Evolutionary conservation across 257 asterid species (phyloP).

Genomic region (Solanum megistacrolobum): DNA sequence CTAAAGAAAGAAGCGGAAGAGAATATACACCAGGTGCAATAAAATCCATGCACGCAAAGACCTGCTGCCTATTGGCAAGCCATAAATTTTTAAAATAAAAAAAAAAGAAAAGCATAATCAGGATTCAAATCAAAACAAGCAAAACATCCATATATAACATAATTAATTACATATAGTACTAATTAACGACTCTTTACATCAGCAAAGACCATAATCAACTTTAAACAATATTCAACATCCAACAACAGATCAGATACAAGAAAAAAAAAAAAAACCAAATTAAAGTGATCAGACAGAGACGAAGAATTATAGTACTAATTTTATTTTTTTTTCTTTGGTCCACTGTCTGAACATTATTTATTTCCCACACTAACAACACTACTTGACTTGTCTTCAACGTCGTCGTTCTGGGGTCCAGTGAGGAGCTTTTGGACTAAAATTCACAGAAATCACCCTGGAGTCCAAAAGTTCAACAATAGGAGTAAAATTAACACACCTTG

Average conservation of each 20-base stretch:
- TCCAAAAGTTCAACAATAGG: constrained; percentile 66
- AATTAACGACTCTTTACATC: neutral
- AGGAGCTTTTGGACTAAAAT: constrained; percentile 60
- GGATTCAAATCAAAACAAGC: neutral
- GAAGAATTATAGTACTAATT: neutral
- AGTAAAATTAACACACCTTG: constrained; percentile 67
- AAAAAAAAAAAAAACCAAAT: neutral
- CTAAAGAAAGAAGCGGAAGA: neutral
- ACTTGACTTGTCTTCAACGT: neutral
- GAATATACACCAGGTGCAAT: neutral
- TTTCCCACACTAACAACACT: neutral
- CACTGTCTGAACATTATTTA: constrained; percentile 5
- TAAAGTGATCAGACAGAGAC: neutral
- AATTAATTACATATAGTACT: neutral
- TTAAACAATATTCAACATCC: constrained; percentile 3
- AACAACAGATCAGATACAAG: neutral
- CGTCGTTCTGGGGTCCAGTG: constrained; percentile 52
- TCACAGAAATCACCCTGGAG: constrained; percentile 46
- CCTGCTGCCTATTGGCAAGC: neutral
- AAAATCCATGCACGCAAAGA: neutral
- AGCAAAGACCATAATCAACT: constrained; percentile 8
- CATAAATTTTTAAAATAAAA: too few species aligned
- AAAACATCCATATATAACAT: neutral
- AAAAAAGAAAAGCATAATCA: neutral
- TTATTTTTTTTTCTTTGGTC: constrained; percentile 4